Evolutionary conservation across 805 yeast genomes (phyloP), one percentile per base, ranked within the genome.

Genomic region (Jamesozyma jinghongensis): DNA sequence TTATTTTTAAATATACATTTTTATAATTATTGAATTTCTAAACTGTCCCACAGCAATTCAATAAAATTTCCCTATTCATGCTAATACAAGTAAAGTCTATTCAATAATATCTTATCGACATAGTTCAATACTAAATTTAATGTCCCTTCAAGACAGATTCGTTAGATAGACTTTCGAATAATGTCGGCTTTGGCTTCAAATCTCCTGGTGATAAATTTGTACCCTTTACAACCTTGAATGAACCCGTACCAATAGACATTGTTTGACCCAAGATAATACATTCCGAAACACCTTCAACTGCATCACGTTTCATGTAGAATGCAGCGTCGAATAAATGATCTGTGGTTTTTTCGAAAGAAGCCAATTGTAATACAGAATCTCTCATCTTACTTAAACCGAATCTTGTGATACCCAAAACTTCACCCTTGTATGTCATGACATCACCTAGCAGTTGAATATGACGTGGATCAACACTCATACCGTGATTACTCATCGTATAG

Each of bases 391-490:
- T 90, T 52, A 92, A 71, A 51, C 99, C 99, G 56, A 92, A 92
- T 67, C 99, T 77, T 2, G 99, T 92, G 59, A 92, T 92, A 64
- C 99, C 98, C 52, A 94, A 73, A 11, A 92, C 95, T 61, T 92
- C 98, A 45, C 99, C 99, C 67, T 92, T 92, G 63, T 85, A 92
- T 0, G 97, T 86, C 99, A 92, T 92, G 37, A 92, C 97, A 64
- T 92, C 99, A 49, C 98, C 98, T 48, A 92, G 69, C 36, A 92
- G 70, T 68, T 92, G 97, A 61, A 94, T 88, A 63, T 92, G 99
- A 71, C 99, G 95, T 46, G 97, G 98, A 71, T 92, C 99, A 37
- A 92, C 97, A 62, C 95, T 85, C 98, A 92, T 92, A 66, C 99
- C 99, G 70, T 92, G 98, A 65, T 87, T 86, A 59, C 95, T 80